These are phyloP conservation scores for Carex littledalei DNA, from an alignment of 176 grass and related monocot species.

Conservation along the genomic window DNA sequence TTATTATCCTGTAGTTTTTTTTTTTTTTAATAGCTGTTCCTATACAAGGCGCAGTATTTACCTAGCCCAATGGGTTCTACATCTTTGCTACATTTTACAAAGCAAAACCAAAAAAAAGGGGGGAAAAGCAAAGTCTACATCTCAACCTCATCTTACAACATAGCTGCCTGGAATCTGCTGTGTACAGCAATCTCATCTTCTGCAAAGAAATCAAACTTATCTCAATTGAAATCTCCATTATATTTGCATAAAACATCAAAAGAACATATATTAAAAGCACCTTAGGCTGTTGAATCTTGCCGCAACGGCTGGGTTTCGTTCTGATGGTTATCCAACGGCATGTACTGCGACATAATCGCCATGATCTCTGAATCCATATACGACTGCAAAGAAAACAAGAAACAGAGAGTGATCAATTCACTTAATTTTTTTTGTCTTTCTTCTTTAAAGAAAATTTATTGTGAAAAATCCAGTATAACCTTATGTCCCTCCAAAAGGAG, in stretches of 20 bases:
- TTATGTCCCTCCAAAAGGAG: not conserved
- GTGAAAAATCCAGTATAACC: not conserved
- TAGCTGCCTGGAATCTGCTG: not conserved
- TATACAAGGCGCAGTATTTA: not conserved
- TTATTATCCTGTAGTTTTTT: not conserved
- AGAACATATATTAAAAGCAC: slow-evolving; percentile 7
- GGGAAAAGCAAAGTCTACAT: not conserved
- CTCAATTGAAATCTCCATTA: not conserved
- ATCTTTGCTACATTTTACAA: slow-evolving; percentile 20
- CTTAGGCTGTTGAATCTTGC: slow-evolving; percentile 47
- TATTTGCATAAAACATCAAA: not conserved
- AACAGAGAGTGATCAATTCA: not conserved
- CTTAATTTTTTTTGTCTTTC: not conserved
- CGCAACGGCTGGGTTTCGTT: slow-evolving; percentile 66
- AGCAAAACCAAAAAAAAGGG: no score
- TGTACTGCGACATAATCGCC: slow-evolving; percentile 99
- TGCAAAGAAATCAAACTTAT: not conserved
- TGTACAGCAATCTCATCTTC: not conserved
- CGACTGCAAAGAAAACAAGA: slow-evolving; percentile 34
- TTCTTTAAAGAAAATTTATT: not conserved
- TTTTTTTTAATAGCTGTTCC: not conserved
- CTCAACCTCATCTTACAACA: not conserved
- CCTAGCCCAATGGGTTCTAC: not conserved
- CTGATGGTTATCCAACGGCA: slow-evolving; percentile 86
- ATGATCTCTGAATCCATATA: slow-evolving; percentile 99